Conservation (phyloP, 805 yeast genomes). For the Yamadazyma akitaensis region DNA sequence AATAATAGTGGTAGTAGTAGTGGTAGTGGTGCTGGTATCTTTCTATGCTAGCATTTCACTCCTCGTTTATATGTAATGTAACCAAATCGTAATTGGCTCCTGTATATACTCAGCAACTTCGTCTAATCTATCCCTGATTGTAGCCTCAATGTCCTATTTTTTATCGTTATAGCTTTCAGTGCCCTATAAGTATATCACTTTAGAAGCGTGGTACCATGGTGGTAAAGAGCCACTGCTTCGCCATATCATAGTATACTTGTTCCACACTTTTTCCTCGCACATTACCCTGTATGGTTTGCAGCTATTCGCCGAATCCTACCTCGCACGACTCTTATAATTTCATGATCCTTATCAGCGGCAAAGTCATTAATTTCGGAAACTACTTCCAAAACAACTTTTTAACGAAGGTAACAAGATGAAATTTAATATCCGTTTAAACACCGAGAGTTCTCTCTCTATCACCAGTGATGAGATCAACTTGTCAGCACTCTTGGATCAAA, state of each 20-base stretch:
- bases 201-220: no score
- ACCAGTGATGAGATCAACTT: constrained; percentile 40
- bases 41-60: no score
- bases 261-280: no score
- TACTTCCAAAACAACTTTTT: not conserved
- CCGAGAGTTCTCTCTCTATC: constrained; percentile 42
- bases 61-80: not conserved
- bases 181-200: no score
- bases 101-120: not conserved
- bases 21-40: no score
- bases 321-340: constrained; percentile 6
- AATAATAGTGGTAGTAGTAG: no score
- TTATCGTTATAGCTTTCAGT: no score
- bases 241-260: no score
- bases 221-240: no score
- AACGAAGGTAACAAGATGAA: constrained; percentile 2
- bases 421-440: constrained; percentile 38
- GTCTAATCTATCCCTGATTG: no score
- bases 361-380: constrained; percentile 3
- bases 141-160: no score
- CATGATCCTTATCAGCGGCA: constrained; percentile 11
- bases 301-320: not conserved
- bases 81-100: not conserved
- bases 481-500: constrained; percentile 46
- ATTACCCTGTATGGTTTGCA: not conserved